Conservation (phyloP, 2,329 filamentous ascomycete species). For the Calonectria henricotiae region DNA sequence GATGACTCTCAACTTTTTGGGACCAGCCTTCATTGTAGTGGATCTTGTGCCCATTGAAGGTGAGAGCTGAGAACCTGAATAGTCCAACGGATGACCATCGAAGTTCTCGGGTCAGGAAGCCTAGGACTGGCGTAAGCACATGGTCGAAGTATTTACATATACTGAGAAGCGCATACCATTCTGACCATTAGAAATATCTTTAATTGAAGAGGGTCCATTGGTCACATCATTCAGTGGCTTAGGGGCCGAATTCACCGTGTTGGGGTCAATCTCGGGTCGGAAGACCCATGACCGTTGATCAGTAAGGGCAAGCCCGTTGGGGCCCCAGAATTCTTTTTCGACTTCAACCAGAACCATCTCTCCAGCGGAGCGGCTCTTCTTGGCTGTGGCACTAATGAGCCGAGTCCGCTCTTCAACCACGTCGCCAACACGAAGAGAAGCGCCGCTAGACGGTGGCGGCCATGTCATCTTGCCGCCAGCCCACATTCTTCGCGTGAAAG, state of each 20-base stretch:
- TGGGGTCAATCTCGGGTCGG: slow-evolving; percentile 56
- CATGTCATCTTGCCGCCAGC: slow-evolving; percentile 75
- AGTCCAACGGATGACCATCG: slow-evolving; percentile 69
- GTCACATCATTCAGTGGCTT: slow-evolving; percentile 42
- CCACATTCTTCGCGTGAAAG: slow-evolving; percentile 79
- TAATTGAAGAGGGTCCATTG: slow-evolving; percentile 48
- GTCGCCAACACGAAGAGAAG: slow-evolving; percentile 68
- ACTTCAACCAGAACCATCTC: slow-evolving; percentile 79
- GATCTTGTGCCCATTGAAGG: slow-evolving; percentile 89
- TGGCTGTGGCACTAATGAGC: slow-evolving; percentile 69
- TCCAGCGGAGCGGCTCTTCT: slow-evolving; percentile 69
- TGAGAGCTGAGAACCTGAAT: slow-evolving; percentile 88
- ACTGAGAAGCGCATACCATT: slow-evolving; percentile 16
- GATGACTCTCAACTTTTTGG: slow-evolving; percentile 77
- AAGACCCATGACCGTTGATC: slow-evolving; percentile 72
- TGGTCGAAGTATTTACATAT: neutral
- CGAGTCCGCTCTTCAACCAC: slow-evolving; percentile 71
- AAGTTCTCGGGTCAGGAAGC: slow-evolving; percentile 53
- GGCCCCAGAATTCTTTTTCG: slow-evolving; percentile 72
- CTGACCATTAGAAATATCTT: slow-evolving; percentile 45
- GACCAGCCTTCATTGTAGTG: slow-evolving; percentile 83
- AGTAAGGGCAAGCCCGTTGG: slow-evolving; percentile 67
- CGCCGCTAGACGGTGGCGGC: slow-evolving; percentile 49
- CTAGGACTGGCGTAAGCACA: slow-evolving; percentile 34
- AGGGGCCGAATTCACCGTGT: slow-evolving; percentile 40